These are phyloP conservation scores for Neurospora sublineolata DNA, from an alignment of 495 filamentous ascomycete genomes.

Conservation along the genomic window DNA sequence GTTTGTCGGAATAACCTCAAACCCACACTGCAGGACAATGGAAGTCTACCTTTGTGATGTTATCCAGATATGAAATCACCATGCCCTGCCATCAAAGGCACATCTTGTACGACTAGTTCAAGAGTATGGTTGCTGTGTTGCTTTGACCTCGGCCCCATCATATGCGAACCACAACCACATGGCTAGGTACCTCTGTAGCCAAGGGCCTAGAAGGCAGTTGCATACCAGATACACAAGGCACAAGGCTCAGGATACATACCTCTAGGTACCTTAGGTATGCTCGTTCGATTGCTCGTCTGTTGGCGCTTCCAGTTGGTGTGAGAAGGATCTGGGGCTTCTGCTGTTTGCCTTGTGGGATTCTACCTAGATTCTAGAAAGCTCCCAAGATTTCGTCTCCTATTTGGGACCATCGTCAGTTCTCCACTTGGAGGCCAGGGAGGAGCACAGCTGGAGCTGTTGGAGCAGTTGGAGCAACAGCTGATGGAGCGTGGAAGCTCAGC, in stretches of 20 bases:
- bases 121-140: neutral
- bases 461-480: neutral
- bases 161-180: neutral
- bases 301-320: neutral
- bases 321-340: neutral
- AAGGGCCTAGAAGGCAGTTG: neutral
- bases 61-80: neutral
- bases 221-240: neutral
- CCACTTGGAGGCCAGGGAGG: neutral
- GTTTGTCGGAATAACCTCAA: neutral
- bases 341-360: neutral
- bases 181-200: neutral
- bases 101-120: neutral
- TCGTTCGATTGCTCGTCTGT: neutral
- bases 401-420: neutral
- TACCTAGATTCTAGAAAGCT: neutral
- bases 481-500: slow-evolving; percentile 2
- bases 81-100: neutral
- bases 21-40: neutral
- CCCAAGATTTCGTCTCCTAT: neutral
- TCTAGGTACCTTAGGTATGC: no score
- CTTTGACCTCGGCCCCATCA: slow-evolving; percentile 1
- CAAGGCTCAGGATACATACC: neutral
- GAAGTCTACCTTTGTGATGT: neutral
- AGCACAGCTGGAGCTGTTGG: neutral